Percentiles rank a stretch among this genome's conserved stretches.
These are phyloP conservation scores for Geranium brycei DNA, from an alignment of 345 rosid species.

Conservation along the genomic window DNA sequence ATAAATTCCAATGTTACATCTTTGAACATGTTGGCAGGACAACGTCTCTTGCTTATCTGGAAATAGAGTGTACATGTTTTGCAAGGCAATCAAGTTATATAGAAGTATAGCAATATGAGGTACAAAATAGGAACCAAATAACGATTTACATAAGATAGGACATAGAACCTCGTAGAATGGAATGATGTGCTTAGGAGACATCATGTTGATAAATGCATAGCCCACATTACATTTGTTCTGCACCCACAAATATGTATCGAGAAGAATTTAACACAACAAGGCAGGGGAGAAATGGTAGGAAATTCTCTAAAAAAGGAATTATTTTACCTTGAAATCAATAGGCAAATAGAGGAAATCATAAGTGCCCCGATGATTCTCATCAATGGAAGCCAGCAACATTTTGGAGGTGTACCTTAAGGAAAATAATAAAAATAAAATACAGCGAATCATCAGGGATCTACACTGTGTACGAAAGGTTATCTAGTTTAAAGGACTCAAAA, in stretches of 20 bases:
- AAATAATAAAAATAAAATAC: neutral
- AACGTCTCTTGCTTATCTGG: no score
- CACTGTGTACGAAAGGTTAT: neutral
- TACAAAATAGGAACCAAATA: neutral
- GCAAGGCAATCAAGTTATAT: neutral
- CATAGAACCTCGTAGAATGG: constrained; percentile 71
- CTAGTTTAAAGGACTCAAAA: neutral
- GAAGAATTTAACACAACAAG: constrained; percentile 1
- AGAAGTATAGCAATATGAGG: neutral
- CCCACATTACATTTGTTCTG: constrained; percentile 99
- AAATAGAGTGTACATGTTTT: neutral
- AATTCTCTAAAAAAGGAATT: neutral
- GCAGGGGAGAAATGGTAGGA: neutral
- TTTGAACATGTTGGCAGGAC: no score
- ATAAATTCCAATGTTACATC: no score
- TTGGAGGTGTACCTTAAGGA: constrained; percentile 76
- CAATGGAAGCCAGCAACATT: constrained; percentile 87
- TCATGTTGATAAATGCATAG: constrained; percentile 86
- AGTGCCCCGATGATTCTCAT: constrained; percentile 70
- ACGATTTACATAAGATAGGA: neutral
- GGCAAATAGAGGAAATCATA: constrained; percentile 93
- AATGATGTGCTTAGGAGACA: constrained; percentile 72
- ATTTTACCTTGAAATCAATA: constrained; percentile 69
- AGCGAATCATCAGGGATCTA: neutral
- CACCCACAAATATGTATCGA: constrained; percentile 16